Conservation (phyloP, 176 grass and related monocot genomes). For the Carex cristatella region DNA sequence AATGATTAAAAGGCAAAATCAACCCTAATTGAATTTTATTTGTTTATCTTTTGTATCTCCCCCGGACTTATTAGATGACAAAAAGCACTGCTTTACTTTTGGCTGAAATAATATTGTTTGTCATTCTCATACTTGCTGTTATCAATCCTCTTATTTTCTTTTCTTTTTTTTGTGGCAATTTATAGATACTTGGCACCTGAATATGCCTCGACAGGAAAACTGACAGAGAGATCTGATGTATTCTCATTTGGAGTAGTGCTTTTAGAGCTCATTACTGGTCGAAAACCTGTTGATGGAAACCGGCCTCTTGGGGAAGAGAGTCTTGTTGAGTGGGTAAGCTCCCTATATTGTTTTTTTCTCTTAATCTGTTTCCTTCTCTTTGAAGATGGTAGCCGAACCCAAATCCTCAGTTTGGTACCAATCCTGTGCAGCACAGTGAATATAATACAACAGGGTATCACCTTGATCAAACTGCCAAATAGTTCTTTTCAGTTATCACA, state of each 20-base stretch:
- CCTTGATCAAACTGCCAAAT: background rate
- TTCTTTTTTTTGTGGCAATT: conserved; percentile 1
- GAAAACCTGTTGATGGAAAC: conserved; percentile 67
- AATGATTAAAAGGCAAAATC: background rate
- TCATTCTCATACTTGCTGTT: background rate
- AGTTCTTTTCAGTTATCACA: background rate
- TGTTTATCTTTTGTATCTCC: background rate
- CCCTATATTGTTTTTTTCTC: background rate
- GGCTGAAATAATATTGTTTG: background rate
- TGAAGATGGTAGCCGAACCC: background rate
- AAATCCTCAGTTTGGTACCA: background rate
- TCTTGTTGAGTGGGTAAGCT: conserved; percentile 92
- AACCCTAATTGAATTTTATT: background rate
- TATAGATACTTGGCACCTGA: conserved; percentile 84
- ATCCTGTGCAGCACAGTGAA: background rate
- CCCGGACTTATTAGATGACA: background rate
- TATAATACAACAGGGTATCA: background rate
- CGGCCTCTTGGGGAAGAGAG: conserved; percentile 74
- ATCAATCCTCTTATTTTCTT: background rate
- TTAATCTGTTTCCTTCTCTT: background rate
- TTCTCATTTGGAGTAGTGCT: conserved; percentile 93
- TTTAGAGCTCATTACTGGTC: conserved; percentile 81
- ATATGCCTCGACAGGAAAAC: conserved; percentile 75
- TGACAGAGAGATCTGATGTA: conserved; percentile 82
- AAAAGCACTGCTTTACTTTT: background rate